Base-by-base conservation (phyloP, 495 filamentous ascomycete species). In the Penicillium antarcticum region DNA sequence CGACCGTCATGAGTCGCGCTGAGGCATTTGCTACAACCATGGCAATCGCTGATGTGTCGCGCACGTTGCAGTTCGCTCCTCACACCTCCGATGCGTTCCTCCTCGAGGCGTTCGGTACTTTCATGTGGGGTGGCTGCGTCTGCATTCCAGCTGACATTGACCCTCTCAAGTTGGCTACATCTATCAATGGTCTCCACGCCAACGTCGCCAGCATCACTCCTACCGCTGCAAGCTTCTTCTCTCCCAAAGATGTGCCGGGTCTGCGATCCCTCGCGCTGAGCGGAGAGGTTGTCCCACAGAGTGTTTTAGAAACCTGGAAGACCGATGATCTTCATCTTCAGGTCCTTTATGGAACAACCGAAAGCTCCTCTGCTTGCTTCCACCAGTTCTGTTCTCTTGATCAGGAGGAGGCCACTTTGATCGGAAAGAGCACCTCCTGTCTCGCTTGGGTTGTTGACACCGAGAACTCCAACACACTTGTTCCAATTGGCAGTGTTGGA, bases 1-100 rank as follows among this genome's bases (percentile, higher is more conserved):
- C 49, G 11, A 57, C 77, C 11, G 62, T 76, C 17, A 51, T 81
- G n/a, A 65, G 77, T 5, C 62, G 75, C 16, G 78, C 80, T 41
- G 48, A 51, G 9, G 65, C 68, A 2, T 81, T 83, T 37, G 77
- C 75, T 1, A 63, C 69, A 1, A 71, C 71, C 0, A 58, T 81
- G 8, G 51, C 61, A 0, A 68, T 85, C 3, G 65, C 71, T n/a
- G 55, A 71, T 2, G 62, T 66, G 4, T 81, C 79, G 0, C 68
- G 82, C 4, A 75, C 83, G 10, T 72, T 88, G 53, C 85, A 88
- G 51, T 75, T 82, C 35, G 79, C 81, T 4, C 33, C 65, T 2
- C 70, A 73, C n/a, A 70, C 66, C 0, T 74, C 70, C 11, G 76
- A 78, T 43, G 57, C 69, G 14, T 74, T 71, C 35, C 49, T 74